Conservation (phyloP, 805 yeast species). For the Cyberlindnera nakhonratchasimensis region DNA sequence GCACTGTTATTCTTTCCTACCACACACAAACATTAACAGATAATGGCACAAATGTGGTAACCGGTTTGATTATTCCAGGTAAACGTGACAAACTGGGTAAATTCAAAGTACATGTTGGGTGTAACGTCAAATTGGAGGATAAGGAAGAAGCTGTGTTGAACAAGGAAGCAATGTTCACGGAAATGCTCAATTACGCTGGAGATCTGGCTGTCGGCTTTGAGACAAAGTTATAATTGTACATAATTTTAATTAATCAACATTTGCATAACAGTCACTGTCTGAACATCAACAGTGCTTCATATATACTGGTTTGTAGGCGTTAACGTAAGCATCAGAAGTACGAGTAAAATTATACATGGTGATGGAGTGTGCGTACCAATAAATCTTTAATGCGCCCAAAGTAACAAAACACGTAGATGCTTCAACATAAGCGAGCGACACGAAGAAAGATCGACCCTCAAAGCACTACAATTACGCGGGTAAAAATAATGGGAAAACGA, state of each 20-base stretch:
- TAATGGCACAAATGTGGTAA: slow-evolving; percentile 58
- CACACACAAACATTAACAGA: slow-evolving; percentile 50
- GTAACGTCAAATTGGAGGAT: slow-evolving; percentile 61
- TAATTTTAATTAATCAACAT: neutral
- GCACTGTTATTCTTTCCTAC: slow-evolving; percentile 66
- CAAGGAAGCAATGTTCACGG: slow-evolving; percentile 67
- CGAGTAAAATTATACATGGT: too few species aligned
- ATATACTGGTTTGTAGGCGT: too few species aligned
- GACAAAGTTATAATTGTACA: slow-evolving; percentile 14
- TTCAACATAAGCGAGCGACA: too few species aligned
- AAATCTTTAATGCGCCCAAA: neutral
- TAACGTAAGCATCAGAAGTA: too few species aligned
- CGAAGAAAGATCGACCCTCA: neutral
- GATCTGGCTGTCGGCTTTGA: slow-evolving; percentile 49
- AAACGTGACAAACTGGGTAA: slow-evolving; percentile 50
- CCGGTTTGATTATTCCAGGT: slow-evolving; percentile 79
- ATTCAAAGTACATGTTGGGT: slow-evolving; percentile 78
- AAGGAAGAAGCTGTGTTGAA: slow-evolving; percentile 56
- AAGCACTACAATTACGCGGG: too few species aligned
- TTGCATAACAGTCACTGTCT: too few species aligned
- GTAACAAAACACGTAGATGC: neutral
- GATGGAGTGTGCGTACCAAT: neutral
- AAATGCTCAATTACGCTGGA: slow-evolving; percentile 67
- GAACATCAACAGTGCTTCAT: neutral
- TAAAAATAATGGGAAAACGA: slow-evolving; percentile 25